phyloP scores from a whole-genome alignment of 768 basidiomycete species.

The Termitomyces titanicus region DNA sequence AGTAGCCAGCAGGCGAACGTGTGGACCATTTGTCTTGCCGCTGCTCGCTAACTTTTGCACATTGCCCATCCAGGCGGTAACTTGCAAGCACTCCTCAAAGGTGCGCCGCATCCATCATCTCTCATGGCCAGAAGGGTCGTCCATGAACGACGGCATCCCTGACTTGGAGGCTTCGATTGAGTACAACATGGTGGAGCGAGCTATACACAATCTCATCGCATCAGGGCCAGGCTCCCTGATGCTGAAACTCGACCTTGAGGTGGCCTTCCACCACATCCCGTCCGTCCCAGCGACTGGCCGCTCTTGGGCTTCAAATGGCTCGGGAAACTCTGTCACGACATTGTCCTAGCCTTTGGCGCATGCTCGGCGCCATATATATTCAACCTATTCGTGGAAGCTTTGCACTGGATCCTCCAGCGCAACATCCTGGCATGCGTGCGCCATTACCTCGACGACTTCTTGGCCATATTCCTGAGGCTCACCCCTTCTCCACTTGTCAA shows the following conservation, averaged over 20 bases:
- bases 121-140: conserved; percentile 14
- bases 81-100: conserved; percentile 22
- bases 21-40: conserved; percentile 19
- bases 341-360: conserved; percentile 31
- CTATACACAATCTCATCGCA: conserved; percentile 17
- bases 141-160: conserved; percentile 28
- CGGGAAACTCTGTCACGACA: conserved; percentile 21
- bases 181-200: conserved; percentile 25
- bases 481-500: neutral
- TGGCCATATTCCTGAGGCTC: conserved; percentile 1
- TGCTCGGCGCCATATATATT: conserved; percentile 35
- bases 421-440: conserved; percentile 27
- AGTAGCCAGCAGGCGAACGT: neutral
- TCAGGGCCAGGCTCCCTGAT: conserved; percentile 27
- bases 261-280: conserved; percentile 34
- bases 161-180: conserved; percentile 23
- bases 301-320: conserved; percentile 30
- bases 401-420: conserved; percentile 35
- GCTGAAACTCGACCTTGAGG: conserved; percentile 32
- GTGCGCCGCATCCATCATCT: conserved; percentile 24
- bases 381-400: conserved; percentile 34
- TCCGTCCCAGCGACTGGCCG: conserved; percentile 25
- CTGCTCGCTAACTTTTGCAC: conserved; percentile 18
- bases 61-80: conserved; percentile 24
- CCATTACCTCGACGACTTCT: conserved; percentile 36